Evolutionary conservation across 169 alveolate species (phyloP), one percentile per base, ranked within the genome.

Genomic region (Pseudocohnilembus persalinus): DNA sequence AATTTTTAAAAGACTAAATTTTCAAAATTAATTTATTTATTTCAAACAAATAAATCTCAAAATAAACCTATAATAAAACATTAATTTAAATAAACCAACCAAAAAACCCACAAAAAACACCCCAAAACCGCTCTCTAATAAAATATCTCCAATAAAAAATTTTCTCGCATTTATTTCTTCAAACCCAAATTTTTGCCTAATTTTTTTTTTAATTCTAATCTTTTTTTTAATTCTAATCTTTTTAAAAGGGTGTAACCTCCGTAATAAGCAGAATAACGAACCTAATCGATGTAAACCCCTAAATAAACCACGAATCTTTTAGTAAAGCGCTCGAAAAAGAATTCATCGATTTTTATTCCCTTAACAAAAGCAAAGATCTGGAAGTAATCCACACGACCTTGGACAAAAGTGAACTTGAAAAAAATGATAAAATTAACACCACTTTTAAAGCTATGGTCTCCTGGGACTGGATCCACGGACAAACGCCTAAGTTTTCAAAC

Each of bases 381-480:
- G 74, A 77, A 29, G 88, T 90, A 0, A 76, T 76, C 24, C 68
- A 80, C 25, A 85, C 74, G 31, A 27, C 73, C 16, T 73, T 89
- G 0, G 82, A 88, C 64, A 32, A 80, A 30, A 83, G 84, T 27
- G 91, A 91, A 33, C 31, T 92, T 28, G 29, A 83, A 33, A 81
- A 83, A 31, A 75, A 91, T 15, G 91, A 85, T 24, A 82, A 92
- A 31, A 81, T 91, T 0, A 85, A 76, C 79, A 73, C 86, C 77
- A 90, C 84, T 16, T 88, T 87, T 63, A 88, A 88, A 31, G 88
- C 84, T 64, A 74, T 82, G 25, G 29, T 78, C 30, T 90, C 93
- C n/a, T 94, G 97, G 97, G 94, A 94, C 30, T 96, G 98, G 97
- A 49, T 79, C 28, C 94, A 91, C 86, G 97, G 97, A 29, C 92